Percentiles rank a stretch among this genome's conserved stretches.
Evolutionary conservation across 768 basidiomycete species (phyloP).

Genomic region (Termitomyces sp.): DNA sequence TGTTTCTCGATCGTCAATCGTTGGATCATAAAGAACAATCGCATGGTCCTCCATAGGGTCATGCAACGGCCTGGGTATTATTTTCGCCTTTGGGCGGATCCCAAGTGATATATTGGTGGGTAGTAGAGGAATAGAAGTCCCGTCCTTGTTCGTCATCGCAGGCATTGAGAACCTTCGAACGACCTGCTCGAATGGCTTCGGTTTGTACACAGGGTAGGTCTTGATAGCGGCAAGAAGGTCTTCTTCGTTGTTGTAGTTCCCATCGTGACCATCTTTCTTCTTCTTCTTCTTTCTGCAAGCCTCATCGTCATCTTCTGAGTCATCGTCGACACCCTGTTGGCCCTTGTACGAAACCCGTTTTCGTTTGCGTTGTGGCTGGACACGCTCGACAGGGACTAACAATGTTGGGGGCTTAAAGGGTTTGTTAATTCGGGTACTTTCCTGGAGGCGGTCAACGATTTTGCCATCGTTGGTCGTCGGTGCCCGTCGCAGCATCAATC

Average conservation of each 20-base stretch:
- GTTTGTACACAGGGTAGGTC: constrained; percentile 75
- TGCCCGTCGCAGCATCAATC: constrained; percentile 58
- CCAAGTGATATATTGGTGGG: constrained; percentile 77
- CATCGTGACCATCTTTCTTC: constrained; percentile 50
- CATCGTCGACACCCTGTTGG: constrained; percentile 41
- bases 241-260: constrained; percentile 54
- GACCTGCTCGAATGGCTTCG: constrained; percentile 67
- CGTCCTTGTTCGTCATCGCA: constrained; percentile 67
- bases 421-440: constrained; percentile 68
- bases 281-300: constrained; percentile 58
- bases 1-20: constrained; percentile 87
- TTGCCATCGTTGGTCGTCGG: constrained; percentile 72
- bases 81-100: constrained; percentile 70
- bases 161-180: constrained; percentile 78
- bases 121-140: constrained; percentile 49
- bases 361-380: constrained; percentile 73
- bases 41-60: constrained; percentile 98
- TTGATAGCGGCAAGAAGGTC: constrained; percentile 58
- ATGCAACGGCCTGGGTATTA: constrained; percentile 89
- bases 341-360: constrained; percentile 88
- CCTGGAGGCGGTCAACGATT: constrained; percentile 60
- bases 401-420: constrained; percentile 76
- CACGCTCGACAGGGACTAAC: constrained; percentile 38
- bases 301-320: constrained; percentile 54
- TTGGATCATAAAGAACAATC: constrained; percentile 95